Conservation (phyloP, 257 asterid species). For the Rubia yunnanensis region DNA sequence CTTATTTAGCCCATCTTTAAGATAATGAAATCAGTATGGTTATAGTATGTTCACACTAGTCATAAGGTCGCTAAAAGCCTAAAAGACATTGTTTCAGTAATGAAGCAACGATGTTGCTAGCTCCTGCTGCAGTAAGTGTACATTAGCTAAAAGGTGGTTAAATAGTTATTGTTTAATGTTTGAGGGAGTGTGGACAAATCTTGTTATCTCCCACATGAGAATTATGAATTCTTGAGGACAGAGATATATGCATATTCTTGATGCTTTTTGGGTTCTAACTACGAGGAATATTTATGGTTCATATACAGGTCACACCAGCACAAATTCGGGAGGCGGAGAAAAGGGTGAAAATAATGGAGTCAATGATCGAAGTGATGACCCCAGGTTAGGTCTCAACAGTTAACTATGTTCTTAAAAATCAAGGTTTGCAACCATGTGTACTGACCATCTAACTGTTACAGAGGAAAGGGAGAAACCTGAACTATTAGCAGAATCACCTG, state of each 20-base stretch:
- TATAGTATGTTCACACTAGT: background rate
- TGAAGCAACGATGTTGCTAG: background rate
- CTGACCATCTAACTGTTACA: slow-evolving; percentile 24
- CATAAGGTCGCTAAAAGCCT: background rate
- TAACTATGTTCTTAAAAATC: background rate
- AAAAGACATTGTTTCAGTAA: background rate
- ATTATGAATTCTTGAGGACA: background rate
- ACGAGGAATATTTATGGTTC: slow-evolving; percentile 13
- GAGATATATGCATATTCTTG: background rate
- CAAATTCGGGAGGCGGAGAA: slow-evolving; percentile 97
- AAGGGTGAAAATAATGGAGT: slow-evolving; percentile 75
- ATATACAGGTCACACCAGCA: slow-evolving; percentile 85
- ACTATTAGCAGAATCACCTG: slow-evolving; percentile 78
- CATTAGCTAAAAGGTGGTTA: background rate
- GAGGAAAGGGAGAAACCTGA: slow-evolving; percentile 99
- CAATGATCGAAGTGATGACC: slow-evolving; percentile 94
- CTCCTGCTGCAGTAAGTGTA: slow-evolving; percentile 3
- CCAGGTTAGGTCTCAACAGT: slow-evolving; percentile 40
- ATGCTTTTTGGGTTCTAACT: background rate
- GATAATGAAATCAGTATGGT: background rate
- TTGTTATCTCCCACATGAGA: background rate
- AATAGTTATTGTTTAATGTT: background rate
- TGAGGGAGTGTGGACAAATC: background rate
- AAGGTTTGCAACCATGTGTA: background rate
- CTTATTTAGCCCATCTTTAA: background rate